These are phyloP conservation scores for Corymbia citriodora DNA, from an alignment of 441 rosid species.

Conservation along the genomic window DNA sequence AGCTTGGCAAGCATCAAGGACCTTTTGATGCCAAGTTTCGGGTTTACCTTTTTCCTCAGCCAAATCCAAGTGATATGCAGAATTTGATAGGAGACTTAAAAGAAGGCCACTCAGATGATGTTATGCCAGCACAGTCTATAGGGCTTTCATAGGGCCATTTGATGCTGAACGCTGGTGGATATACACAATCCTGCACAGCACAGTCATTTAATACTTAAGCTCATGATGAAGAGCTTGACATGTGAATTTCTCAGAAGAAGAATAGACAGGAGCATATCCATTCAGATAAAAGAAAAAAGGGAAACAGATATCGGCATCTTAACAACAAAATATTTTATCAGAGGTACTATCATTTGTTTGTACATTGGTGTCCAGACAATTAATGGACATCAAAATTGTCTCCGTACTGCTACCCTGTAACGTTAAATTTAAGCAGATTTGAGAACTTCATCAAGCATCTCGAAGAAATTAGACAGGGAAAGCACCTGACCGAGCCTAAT, in stretches of 20 bases:
- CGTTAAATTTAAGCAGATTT: neutral
- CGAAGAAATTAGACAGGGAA: neutral
- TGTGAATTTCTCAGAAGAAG: neutral
- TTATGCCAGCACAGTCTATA: neutral
- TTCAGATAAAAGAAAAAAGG: neutral
- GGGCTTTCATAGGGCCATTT: constrained; percentile 14
- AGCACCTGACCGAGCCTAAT: neutral
- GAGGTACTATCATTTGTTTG: neutral
- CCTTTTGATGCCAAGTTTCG: constrained; percentile 30
- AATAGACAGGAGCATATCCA: neutral
- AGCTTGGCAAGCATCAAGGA: constrained; percentile 31
- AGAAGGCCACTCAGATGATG: constrained; percentile 22
- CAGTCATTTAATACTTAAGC: neutral
- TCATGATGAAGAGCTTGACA: neutral
- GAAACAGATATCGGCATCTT: neutral
- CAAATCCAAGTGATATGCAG: neutral
- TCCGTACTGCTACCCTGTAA: neutral
- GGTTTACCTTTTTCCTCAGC: constrained; percentile 27
- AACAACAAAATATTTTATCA: neutral
- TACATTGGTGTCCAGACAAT: neutral
- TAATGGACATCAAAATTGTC: neutral
- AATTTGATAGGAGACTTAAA: constrained; percentile 3
- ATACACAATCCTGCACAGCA: constrained; percentile 12
- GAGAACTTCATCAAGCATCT: neutral
- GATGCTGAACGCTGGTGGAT: constrained; percentile 5